Conservation (phyloP, 108 stramenopile genomes). For the Nannochloropsis oceanica region DNA sequence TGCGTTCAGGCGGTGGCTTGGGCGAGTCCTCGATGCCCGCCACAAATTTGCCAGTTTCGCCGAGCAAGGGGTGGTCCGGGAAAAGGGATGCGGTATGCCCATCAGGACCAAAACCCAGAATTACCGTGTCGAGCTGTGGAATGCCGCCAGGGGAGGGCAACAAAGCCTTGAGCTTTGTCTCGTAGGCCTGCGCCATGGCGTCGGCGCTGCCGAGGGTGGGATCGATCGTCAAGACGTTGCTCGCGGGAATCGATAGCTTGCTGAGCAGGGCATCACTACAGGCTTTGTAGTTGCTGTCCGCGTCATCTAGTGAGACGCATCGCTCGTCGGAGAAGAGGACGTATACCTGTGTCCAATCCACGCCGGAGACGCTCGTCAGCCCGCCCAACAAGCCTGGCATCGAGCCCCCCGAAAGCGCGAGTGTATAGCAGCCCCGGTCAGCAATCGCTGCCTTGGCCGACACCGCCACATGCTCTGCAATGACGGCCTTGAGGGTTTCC, state of each 20-base stretch:
- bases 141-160: slow-evolving; percentile 23
- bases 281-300: slow-evolving; percentile 60
- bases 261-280: slow-evolving; percentile 7
- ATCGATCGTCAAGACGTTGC: not conserved
- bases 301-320: slow-evolving; percentile 54
- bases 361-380: slow-evolving; percentile 9
- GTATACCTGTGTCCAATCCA: slow-evolving; percentile 52
- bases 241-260: slow-evolving; percentile 4
- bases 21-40: slow-evolving; percentile 77
- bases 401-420: slow-evolving; percentile 81
- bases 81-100: slow-evolving; percentile 91
- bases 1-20: slow-evolving; percentile 76
- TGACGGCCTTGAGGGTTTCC: not conserved
- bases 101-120: slow-evolving; percentile 91
- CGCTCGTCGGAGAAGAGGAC: slow-evolving; percentile 85
- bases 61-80: slow-evolving; percentile 62
- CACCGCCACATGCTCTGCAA: not conserved
- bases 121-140: slow-evolving; percentile 58
- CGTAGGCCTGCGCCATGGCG: slow-evolving; percentile 45
- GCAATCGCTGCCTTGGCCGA: slow-evolving; percentile 10
- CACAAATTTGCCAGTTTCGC: slow-evolving; percentile 47
- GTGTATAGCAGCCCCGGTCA: slow-evolving; percentile 45
- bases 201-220: slow-evolving; percentile 12
- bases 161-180: slow-evolving; percentile 24
- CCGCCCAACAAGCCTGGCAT: slow-evolving; percentile 48